These are phyloP conservation scores for Termitomyces titanicus DNA, from an alignment of 768 basidiomycete species.

Conservation along the genomic window DNA sequence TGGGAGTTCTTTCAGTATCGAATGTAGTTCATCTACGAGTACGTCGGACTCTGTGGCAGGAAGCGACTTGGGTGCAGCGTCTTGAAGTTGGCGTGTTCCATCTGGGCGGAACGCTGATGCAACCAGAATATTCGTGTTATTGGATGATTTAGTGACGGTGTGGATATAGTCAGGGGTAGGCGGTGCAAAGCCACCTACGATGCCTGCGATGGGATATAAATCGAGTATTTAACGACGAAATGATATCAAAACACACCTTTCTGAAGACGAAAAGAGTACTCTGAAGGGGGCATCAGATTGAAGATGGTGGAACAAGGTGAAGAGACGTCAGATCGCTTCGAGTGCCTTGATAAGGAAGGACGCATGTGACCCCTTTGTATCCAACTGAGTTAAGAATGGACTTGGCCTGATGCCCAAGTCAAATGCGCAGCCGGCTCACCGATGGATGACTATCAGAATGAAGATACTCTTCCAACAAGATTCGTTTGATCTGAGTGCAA, in stretches of 20 bases:
- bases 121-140: slow-evolving; percentile 37
- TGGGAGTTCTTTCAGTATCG: slow-evolving; percentile 57
- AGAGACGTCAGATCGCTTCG: not conserved
- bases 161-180: slow-evolving; percentile 57
- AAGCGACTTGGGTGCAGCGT: slow-evolving; percentile 40
- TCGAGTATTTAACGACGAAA: not conserved
- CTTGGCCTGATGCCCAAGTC: too few species aligned
- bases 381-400: too few species aligned
- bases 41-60: slow-evolving; percentile 24
- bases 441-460: too few species aligned
- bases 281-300: not conserved
- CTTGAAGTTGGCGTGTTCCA: slow-evolving; percentile 41
- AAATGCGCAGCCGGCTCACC: not conserved
- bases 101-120: slow-evolving; percentile 42
- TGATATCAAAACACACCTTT: slow-evolving; percentile 38
- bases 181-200: slow-evolving; percentile 71
- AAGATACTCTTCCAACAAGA: too few species aligned
- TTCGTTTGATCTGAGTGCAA: too few species aligned
- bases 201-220: slow-evolving; percentile 42
- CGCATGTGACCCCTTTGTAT: not conserved
- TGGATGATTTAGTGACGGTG: slow-evolving; percentile 40
- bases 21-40: slow-evolving; percentile 55
- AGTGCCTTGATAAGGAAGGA: not conserved
- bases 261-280: slow-evolving; percentile 56
- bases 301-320: not conserved